Evolutionary conservation across 495 filamentous ascomycete species (phyloP).

Genomic region (Trichoderma reesei): DNA sequence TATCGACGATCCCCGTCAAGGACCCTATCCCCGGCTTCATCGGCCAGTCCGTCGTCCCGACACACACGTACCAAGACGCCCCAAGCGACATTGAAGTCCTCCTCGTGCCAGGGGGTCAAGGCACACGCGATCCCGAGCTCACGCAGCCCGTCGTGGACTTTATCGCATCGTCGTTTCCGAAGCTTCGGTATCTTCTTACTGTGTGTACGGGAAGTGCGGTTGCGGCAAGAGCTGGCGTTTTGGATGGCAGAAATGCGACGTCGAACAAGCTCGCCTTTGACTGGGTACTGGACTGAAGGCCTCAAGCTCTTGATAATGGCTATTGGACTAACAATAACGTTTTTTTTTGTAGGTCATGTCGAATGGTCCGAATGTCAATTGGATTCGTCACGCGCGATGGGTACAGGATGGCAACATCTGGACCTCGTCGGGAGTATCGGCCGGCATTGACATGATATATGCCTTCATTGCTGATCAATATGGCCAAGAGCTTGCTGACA

Average conservation of each 20-base stretch:
- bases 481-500: constrained; percentile 25
- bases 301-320: neutral
- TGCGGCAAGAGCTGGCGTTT: constrained; percentile 36
- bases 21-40: constrained; percentile 15
- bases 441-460: constrained; percentile 53
- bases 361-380: constrained; percentile 37
- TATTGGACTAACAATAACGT: neutral
- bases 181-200: constrained; percentile 39
- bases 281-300: constrained; percentile 25
- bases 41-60: constrained; percentile 34
- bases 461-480: constrained; percentile 39
- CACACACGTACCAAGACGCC: constrained; percentile 37
- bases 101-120: constrained; percentile 47
- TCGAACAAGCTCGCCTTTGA: constrained; percentile 51
- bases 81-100: constrained; percentile 41
- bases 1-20: constrained; percentile 25
- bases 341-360: constrained; percentile 17
- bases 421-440: constrained; percentile 52
- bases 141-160: constrained; percentile 28
- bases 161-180: constrained; percentile 27
- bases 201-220: constrained; percentile 43
- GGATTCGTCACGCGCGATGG: constrained; percentile 53
- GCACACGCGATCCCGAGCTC: constrained; percentile 23
- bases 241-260: constrained; percentile 42
- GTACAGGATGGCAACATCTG: constrained; percentile 55